Conservation (phyloP, 164 flowering plant genomes). For the Nymphaea colorata region DNA sequence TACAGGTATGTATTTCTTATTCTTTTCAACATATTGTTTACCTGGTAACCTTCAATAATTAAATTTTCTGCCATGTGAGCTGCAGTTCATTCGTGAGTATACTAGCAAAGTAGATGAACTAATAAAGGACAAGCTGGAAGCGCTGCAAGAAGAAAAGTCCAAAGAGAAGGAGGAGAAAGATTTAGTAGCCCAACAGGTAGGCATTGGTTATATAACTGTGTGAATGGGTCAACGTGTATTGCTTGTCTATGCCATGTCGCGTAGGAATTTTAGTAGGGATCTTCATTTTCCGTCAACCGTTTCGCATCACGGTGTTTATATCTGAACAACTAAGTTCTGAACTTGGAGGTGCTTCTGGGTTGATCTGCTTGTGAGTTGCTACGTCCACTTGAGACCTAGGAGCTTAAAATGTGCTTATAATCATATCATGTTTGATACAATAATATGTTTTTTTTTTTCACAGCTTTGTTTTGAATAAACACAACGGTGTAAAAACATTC, state of each 20-base stretch:
- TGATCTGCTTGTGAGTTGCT: too few relatives aligned
- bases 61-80: background rate
- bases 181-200: constrained; percentile 85
- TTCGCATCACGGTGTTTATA: background rate
- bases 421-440: too few relatives aligned
- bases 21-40: background rate
- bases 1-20: constrained; percentile 47
- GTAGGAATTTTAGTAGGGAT: too few relatives aligned
- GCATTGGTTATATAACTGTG: background rate
- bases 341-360: too few relatives aligned
- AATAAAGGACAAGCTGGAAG: constrained; percentile 78
- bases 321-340: background rate
- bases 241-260: too few relatives aligned
- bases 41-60: background rate
- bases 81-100: constrained; percentile 84
- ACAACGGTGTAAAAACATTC: too few relatives aligned
- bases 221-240: too few relatives aligned
- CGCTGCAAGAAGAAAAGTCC: constrained; percentile 64
- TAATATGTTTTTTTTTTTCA: too few relatives aligned
- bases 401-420: too few relatives aligned
- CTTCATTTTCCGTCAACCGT: too few relatives aligned
- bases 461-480: too few relatives aligned
- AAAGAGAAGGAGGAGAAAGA: constrained; percentile 96
- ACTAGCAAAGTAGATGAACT: constrained; percentile 92
- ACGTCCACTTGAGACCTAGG: too few relatives aligned